Conservation (phyloP, 306 rosid species). For the Cucurbita pepo region DNA sequence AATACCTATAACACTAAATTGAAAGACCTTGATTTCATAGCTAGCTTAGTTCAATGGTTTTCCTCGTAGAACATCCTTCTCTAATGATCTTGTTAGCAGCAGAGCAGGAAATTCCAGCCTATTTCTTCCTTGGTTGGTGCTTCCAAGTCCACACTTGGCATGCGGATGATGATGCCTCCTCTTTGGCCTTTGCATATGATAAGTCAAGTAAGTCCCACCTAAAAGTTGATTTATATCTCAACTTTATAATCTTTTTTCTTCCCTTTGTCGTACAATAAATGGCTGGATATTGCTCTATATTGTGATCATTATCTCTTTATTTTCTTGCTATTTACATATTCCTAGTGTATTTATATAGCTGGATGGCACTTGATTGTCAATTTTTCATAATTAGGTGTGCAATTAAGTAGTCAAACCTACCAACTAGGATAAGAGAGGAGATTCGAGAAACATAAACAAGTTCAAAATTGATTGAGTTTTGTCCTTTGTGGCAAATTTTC, state of each 20-base stretch:
- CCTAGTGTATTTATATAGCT: not conserved
- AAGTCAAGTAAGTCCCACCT: constrained; percentile 2
- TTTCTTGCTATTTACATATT: not conserved
- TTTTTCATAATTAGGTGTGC: not conserved
- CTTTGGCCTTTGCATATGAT: constrained; percentile 3
- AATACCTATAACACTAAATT: not conserved
- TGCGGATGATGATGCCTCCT: not conserved
- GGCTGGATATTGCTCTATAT: not conserved
- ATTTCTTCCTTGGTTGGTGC: not conserved
- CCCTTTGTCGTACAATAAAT: not conserved
- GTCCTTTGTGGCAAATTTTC: not conserved
- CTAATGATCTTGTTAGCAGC: not conserved
- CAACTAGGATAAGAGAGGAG: not conserved
- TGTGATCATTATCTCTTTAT: not conserved
- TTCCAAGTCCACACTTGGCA: constrained; percentile 3
- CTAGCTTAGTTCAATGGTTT: not conserved
- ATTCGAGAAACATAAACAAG: not conserved
- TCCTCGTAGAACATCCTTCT: not conserved
- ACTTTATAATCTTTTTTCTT: not conserved
- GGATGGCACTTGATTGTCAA: not conserved
- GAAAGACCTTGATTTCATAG: not conserved
- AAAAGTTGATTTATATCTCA: not conserved
- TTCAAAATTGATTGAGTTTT: not conserved
- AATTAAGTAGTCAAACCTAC: not conserved
- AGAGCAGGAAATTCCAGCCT: not conserved